Base-by-base conservation (phyloP, 2,329 filamentous ascomycete genomes). In the Ascochyta koolunga region DNA sequence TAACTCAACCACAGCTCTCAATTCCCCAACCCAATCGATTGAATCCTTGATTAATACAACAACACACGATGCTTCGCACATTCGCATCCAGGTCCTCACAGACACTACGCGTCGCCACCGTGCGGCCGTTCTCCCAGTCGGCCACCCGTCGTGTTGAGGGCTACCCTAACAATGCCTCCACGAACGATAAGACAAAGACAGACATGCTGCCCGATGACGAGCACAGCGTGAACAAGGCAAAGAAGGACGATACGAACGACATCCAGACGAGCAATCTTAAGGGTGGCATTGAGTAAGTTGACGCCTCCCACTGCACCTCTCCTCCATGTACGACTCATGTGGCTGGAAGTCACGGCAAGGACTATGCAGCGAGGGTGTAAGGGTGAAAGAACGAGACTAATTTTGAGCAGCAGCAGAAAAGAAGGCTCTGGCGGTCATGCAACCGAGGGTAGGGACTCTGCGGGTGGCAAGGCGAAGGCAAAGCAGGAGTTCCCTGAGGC, bases 401-500 rank as follows among this genome's bases (percentile, higher is more conserved):
- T 18, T 21, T 2, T 6, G 5, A 25, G 6, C 18, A 54, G 45
- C n/a, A 45, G 16, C 5, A 24, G 22, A 6, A 41, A 50, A 24
- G 19, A 45, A 29, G 72, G 71, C 37, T 62, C 59, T 0, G 77
- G 77, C 40, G 79, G 78, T 19, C 57, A 68, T 19, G 78, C 79
- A 16, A 78, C 76, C 0, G 66, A 71, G 32, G 55, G 72, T 27
- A 69, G 52, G 19, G 79, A 80, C 53, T 67, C 68, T 22, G 64
- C 68, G 21, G 70, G 72, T 21, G 73, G 69, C 25, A 71, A 64
- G 40, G 59, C 65, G 22, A 76, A 75, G 66, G 76, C 78, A 22
- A 81, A 81, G 72, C 66, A 77, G 48, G 78, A 80, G 48, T 72
- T 76, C 49, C 79, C 79, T 3, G 79, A 80, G 64, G 74, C 78